Evolutionary conservation across 495 filamentous ascomycete species (phyloP).

Genomic region (Daldinia concentrica): DNA sequence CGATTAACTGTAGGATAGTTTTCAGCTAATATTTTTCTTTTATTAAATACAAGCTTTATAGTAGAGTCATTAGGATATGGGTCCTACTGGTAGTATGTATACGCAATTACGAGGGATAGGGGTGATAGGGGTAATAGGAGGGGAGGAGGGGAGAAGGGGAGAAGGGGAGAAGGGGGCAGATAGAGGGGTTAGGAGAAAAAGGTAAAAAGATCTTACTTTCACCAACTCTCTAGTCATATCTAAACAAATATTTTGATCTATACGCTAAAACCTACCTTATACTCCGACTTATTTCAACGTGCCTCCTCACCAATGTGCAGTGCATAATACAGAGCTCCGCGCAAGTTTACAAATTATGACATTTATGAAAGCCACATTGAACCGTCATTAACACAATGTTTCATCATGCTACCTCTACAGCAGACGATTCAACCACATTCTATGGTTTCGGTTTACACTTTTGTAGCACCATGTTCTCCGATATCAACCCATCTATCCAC

Average conservation of each 20-base stretch:
- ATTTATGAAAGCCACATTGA: not conserved
- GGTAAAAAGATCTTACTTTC: not conserved
- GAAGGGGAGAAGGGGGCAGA: too few relatives aligned
- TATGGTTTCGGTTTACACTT: not conserved
- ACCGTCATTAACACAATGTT: not conserved
- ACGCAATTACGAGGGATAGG: not conserved
- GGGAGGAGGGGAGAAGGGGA: too few relatives aligned
- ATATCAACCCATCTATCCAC: not conserved
- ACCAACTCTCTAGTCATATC: not conserved
- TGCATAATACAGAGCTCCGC: too few relatives aligned
- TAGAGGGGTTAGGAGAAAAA: not conserved
- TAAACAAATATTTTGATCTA: not conserved
- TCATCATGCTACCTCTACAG: not conserved
- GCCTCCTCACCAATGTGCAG: too few relatives aligned
- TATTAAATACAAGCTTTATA: too few relatives aligned
- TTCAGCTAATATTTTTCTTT: too few relatives aligned
- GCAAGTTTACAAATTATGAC: not conserved
- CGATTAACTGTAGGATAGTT: too few relatives aligned
- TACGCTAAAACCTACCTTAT: too few relatives aligned
- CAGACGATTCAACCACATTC: not conserved
- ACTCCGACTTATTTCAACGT: too few relatives aligned
- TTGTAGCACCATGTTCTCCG: not conserved
- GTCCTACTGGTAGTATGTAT: not conserved
- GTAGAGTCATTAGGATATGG: not conserved
- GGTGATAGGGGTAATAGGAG: not conserved